Base-by-base conservation (phyloP, 2,329 filamentous ascomycete genomes). In the Aspergillus pseudoglaucus region DNA sequence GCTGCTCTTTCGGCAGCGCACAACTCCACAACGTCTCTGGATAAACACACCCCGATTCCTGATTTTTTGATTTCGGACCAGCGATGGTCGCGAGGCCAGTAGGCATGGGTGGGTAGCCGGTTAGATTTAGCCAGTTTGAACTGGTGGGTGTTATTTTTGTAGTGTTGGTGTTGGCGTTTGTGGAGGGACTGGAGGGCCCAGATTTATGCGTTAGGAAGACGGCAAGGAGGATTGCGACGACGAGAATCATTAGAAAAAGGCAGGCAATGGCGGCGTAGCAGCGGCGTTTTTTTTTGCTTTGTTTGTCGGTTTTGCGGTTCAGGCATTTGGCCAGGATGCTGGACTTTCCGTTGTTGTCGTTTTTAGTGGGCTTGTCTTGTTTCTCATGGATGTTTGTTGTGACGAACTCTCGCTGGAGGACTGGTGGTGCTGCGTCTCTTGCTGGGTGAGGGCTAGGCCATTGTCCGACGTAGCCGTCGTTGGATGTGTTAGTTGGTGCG, bases 1-100 rank as follows among this genome's bases (percentile, higher is more conserved):
- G 87, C 50, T 88, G 71, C 56, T 90, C 88, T 62, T 89, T 89
- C 2, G 90, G 89, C 14, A 95, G 68, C 9, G 84, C 79, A 65
- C 90, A 97, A 62, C 86, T 94, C 90, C 90, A 97, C 47, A 93
- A 67, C 0, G 86, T 87, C 3, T 81, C 75, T 0, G 85, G 85
- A 6, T 76, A 73, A 3, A 90, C 82, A 57, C 90, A 97, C 6
- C 79, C 81, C 18, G 80, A 80, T 46, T 81, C 78, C n/a, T 80
- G 71, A 2, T 77, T 70, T 0, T 79, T 78, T 44, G 85, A 82
- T 56, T 87, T 80, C 0, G 89, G 82, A 4, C 85, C 85, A 14
- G 87, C 80, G 14, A 96, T 78, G 0, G 88, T 94, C 51, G 88
- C 77, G 15, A 91, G 78, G 0, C 90, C 91, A 0, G 87, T 91